Percentiles rank a stretch among this genome's conserved stretches.
These are phyloP conservation scores for Monilinia laxa DNA, from an alignment of 2,329 filamentous ascomycete genomes.

Conservation along the genomic window DNA sequence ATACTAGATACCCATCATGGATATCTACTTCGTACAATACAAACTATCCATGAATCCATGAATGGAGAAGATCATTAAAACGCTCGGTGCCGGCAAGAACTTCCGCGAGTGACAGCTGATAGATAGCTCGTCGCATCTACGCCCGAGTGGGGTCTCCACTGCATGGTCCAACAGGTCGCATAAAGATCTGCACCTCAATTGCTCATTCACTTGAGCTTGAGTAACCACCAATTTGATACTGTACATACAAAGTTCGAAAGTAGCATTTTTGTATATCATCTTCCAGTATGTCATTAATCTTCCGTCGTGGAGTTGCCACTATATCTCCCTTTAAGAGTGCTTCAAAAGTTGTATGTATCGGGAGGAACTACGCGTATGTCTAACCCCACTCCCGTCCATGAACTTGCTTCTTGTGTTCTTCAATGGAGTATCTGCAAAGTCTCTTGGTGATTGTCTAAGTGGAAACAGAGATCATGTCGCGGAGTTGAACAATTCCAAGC, in stretches of 20 bases:
- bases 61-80: background rate
- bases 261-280: background rate
- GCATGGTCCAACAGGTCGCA: background rate
- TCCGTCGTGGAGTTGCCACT: slow-evolving; percentile 39
- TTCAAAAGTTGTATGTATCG: slow-evolving; percentile 72
- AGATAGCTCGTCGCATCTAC: background rate
- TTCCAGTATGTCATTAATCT: slow-evolving; percentile 36
- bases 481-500: slow-evolving; percentile 82
- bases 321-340: slow-evolving; percentile 53
- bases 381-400: slow-evolving; percentile 18
- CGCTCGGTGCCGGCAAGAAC: background rate
- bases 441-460: background rate
- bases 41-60: background rate
- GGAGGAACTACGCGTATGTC: slow-evolving; percentile 89
- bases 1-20: background rate
- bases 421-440: slow-evolving; percentile 13
- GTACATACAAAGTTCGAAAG: background rate
- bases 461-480: slow-evolving; percentile 77
- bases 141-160: slow-evolving; percentile 13
- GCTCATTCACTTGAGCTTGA: background rate
- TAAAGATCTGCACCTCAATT: slow-evolving; percentile 4
- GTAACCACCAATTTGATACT: background rate
- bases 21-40: background rate
- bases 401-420: slow-evolving; percentile 13
- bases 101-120: background rate